Evolutionary conservation across 148 eudicot species (phyloP).

Genomic region (Chenopodium berlandieri): DNA sequence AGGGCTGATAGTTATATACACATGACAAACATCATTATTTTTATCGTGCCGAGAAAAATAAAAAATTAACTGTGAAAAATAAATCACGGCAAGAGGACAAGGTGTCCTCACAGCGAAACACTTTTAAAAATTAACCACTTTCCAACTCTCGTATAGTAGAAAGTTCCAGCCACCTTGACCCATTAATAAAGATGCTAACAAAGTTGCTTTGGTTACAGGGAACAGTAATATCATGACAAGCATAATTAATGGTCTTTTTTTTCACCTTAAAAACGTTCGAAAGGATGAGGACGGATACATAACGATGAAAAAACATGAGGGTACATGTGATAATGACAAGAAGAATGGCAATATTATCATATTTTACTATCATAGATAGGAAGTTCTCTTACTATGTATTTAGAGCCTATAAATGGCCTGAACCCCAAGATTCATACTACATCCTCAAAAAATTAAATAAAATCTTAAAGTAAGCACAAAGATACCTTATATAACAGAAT

Average conservation of each 20-base stretch:
- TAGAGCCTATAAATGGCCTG: background rate
- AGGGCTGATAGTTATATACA: background rate
- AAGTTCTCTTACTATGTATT: background rate
- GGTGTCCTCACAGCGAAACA: too few relatives aligned
- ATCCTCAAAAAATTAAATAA: background rate
- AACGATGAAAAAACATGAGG: background rate
- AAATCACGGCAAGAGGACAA: too few relatives aligned
- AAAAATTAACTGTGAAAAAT: too few relatives aligned
- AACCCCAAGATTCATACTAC: background rate
- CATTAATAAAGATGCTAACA: too few relatives aligned
- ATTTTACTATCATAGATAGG: background rate
- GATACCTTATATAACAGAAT: background rate
- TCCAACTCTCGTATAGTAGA: too few relatives aligned
- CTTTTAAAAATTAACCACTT: too few relatives aligned
- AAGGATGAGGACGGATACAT: background rate
- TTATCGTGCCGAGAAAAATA: too few relatives aligned
- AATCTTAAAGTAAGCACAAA: background rate
- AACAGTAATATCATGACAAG: background rate
- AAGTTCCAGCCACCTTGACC: too few relatives aligned
- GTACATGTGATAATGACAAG: background rate
- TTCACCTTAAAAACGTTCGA: background rate
- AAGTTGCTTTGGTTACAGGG: too few relatives aligned
- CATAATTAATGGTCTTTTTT: background rate
- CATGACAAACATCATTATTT: background rate
- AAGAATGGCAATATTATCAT: background rate